These are phyloP conservation scores for Acmispon strigosus DNA, from an alignment of 306 rosid species.

Conservation along the genomic window DNA sequence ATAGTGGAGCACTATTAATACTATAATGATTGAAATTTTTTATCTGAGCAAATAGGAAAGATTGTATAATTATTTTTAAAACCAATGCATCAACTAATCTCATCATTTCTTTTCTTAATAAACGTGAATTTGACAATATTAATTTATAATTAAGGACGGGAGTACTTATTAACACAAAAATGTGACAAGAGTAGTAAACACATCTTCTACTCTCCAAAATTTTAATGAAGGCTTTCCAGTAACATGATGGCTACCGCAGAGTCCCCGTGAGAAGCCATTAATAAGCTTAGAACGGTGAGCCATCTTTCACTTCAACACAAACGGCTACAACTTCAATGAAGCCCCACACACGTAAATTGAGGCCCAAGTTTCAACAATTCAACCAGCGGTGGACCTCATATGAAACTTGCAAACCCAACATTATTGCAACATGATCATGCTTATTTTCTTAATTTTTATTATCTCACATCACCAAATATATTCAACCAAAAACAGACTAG, in stretches of 20 bases:
- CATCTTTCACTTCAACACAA: constrained; percentile 6
- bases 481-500: not conserved
- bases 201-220: not conserved
- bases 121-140: too few relatives aligned
- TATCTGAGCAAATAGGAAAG: too few relatives aligned
- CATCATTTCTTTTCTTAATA: too few relatives aligned
- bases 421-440: not conserved
- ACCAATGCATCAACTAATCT: too few relatives aligned
- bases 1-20: too few relatives aligned
- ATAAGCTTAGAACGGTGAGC: constrained; percentile 32
- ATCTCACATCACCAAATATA: not conserved
- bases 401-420: constrained; percentile 10
- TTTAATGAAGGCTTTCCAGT: not conserved
- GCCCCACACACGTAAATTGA: not conserved
- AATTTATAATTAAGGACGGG: too few relatives aligned
- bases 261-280: constrained; percentile 25
- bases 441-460: not conserved
- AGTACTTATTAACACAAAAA: too few relatives aligned
- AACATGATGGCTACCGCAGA: constrained; percentile 2
- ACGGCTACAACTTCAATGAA: constrained; percentile 4
- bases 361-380: constrained; percentile 18
- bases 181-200: not conserved
- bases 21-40: too few relatives aligned
- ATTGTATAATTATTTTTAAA: too few relatives aligned
- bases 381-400: constrained; percentile 32